Evolutionary conservation across 73 alveolate species (phyloP), one percentile per base, ranked within the genome.

Genomic region (Paramecium bursaria): DNA sequence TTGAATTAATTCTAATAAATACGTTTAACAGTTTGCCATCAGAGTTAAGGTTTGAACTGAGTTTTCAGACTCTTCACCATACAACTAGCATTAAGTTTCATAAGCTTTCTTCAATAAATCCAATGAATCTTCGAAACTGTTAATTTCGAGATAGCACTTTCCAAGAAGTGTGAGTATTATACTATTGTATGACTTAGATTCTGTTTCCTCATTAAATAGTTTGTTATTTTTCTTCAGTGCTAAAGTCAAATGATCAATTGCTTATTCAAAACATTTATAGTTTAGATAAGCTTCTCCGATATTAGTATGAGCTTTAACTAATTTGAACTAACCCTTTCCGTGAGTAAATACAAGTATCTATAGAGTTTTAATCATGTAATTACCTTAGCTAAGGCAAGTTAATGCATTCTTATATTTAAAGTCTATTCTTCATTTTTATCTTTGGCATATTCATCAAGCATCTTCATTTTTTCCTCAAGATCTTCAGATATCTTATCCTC

Each of bases 211-310:
- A 35, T 91, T 86, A 82, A 94, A 90, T 25, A 94, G 86, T 26
- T 90, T 75, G 5, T 95, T 96, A 88, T 94, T 94, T 49, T 90
- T 80, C 50, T 91, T 94, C 47, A 94, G 74, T 5, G 98, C 98
- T 53, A 91, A 86, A 0, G 97, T 94, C 60, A 92, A 47, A 86
- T 94, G 98, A 50, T 94, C 98, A 7, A 94, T 73, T 21, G 98
- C 96, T 82, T 94, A 90, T 48, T 94, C 98, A 79, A 86, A 94
- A 85, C 94, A 94, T 42, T 94, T 88, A 51, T 87, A 75, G 47
- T 92, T 87, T 31, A 94, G 61, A 51, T 94, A 94, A n/a, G 97
- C 95, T 73, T 91, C 95, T 14, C 96, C 98, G 7, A 93, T 88
- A 26, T 93, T 91, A 1, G 95, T 75, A 67, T 93, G 95, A 15